Evolutionary conservation across 2,329 filamentous ascomycete species (phyloP).

Genomic region (Aspergillus ochraceus): DNA sequence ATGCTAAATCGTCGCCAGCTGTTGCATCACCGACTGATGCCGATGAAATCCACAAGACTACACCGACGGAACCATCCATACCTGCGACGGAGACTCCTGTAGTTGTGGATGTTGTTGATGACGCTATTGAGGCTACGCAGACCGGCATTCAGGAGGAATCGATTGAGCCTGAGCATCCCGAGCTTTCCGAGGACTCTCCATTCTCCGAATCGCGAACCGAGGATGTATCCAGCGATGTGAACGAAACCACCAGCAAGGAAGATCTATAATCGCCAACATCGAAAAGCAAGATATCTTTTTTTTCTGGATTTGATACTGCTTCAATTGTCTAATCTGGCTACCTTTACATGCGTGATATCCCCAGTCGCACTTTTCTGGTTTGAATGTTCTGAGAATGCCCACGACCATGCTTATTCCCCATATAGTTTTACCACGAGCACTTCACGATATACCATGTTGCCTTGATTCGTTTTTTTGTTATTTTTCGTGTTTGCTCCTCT

Average conservation of each 20-base stretch:
- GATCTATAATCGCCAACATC: conserved; percentile 21
- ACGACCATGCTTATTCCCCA: conserved; percentile 34
- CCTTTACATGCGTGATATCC: conserved; percentile 12
- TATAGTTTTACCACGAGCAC: conserved; percentile 33
- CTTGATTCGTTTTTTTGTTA: conserved; percentile 13
- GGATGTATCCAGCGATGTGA: conserved; percentile 47
- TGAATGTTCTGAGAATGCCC: conserved; percentile 11
- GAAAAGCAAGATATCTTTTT: neutral
- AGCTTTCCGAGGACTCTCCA: neutral
- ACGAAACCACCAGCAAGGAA: conserved; percentile 43
- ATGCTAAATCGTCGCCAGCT: conserved; percentile 60
- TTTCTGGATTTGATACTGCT: neutral
- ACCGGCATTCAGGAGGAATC: neutral
- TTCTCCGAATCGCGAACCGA: conserved; percentile 35
- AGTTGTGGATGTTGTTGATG: neutral
- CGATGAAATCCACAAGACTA: neutral
- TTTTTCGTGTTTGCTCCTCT: neutral
- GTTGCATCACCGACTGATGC: conserved; percentile 32
- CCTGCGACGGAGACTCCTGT: neutral
- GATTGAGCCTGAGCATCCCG: neutral
- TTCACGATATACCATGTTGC: conserved; percentile 25
- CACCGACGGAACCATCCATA: neutral
- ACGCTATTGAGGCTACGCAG: neutral
- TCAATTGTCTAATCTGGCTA: conserved; percentile 3
- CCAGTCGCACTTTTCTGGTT: conserved; percentile 8